These are phyloP conservation scores for Lactuca sativa DNA, from an alignment of 129 eudicot genomes.

Conservation along the genomic window DNA sequence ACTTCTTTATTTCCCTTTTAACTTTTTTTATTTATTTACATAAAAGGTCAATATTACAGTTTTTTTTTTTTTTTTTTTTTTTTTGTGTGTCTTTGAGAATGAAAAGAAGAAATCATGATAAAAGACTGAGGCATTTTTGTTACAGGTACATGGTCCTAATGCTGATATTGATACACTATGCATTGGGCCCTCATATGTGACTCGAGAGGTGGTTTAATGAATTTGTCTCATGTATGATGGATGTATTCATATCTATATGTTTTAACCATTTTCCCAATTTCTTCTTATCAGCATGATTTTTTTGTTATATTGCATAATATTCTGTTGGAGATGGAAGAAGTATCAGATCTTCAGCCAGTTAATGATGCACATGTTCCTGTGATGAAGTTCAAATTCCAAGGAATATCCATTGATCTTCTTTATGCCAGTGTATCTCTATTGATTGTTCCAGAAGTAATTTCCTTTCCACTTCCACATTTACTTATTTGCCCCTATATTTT, in stretches of 20 bases:
- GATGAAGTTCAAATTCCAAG: slow-evolving; percentile 42
- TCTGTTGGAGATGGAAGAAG: slow-evolving; percentile 43
- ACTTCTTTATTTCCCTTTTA: background rate
- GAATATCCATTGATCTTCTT: slow-evolving; percentile 48
- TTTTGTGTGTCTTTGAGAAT: background rate
- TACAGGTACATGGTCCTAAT: slow-evolving; percentile 43
- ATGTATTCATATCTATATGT: slow-evolving; percentile 5
- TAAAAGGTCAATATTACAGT: background rate
- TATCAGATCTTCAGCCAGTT: slow-evolving; percentile 41
- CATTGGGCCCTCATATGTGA: slow-evolving; percentile 44
- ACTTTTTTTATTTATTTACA: slow-evolving; percentile 7
- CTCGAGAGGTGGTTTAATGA: slow-evolving; percentile 33
- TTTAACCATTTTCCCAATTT: slow-evolving; percentile 11
- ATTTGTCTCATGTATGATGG: background rate
- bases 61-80: too few species aligned
- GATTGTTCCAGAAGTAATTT: slow-evolving; percentile 44
- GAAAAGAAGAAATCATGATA: slow-evolving; percentile 20
- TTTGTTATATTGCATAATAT: slow-evolving; percentile 30
- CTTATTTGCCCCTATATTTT: slow-evolving; percentile 3
- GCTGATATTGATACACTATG: slow-evolving; percentile 45
- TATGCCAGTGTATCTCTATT: slow-evolving; percentile 41
- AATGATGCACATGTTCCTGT: slow-evolving; percentile 46
- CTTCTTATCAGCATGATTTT: slow-evolving; percentile 35
- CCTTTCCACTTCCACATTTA: slow-evolving; percentile 15
- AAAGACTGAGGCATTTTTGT: slow-evolving; percentile 11